phyloP scores from a whole-genome alignment of 2,329 filamentous ascomycete genomes.

The Diaporthe sp. region DNA sequence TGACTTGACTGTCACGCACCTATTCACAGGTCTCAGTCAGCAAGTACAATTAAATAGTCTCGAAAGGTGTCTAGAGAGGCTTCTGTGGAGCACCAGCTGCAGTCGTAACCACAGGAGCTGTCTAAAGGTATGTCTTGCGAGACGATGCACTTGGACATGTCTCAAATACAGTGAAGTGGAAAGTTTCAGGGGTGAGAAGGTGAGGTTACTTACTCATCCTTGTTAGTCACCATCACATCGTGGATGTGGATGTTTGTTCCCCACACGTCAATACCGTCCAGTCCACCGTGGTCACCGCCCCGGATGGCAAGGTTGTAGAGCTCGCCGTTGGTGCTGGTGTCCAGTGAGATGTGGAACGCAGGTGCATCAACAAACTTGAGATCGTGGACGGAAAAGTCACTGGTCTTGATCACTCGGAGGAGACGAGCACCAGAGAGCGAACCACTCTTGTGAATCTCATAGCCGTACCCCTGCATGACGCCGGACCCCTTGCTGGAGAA shows the following conservation, averaged over 20 bases:
- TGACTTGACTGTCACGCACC: constrained; percentile 56
- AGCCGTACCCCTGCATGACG: constrained; percentile 64
- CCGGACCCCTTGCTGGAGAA: constrained; percentile 59
- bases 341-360: constrained; percentile 62
- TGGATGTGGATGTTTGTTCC: constrained; percentile 69
- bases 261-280: constrained; percentile 70
- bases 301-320: constrained; percentile 67
- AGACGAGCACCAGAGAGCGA: constrained; percentile 38
- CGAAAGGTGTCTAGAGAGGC: too few relatives aligned
- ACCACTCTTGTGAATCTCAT: constrained; percentile 56
- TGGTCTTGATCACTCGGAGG: constrained; percentile 50
- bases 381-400: constrained; percentile 63
- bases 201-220: constrained; percentile 59
- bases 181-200: too few relatives aligned
- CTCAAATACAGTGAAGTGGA: too few relatives aligned
- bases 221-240: constrained; percentile 72
- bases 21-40: not conserved
- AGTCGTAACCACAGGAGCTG: too few relatives aligned
- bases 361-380: constrained; percentile 63
- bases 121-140: too few relatives aligned
- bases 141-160: too few relatives aligned
- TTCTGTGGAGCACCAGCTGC: not conserved
- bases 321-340: constrained; percentile 63
- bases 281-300: constrained; percentile 61
- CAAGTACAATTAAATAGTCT: fast-evolving